Conservation (phyloP, 2,329 filamentous ascomycete genomes). For the Leptographium lundbergii region DNA sequence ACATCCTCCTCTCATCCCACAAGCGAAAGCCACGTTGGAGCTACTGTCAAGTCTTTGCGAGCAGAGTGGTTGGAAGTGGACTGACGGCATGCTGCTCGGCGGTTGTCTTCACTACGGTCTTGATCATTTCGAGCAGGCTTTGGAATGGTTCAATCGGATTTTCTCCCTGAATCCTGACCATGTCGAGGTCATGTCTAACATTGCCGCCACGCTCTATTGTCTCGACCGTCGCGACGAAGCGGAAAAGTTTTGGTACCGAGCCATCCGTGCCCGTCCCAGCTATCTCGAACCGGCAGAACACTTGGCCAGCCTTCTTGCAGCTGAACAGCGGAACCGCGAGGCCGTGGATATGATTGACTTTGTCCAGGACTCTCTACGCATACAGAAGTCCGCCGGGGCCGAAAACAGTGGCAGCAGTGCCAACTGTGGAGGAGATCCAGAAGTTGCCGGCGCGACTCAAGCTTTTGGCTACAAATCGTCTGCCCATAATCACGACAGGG, state of each 20-base stretch:
- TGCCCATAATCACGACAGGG: not conserved
- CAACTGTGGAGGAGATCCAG: not conserved
- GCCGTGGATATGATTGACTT: slow-evolving; percentile 79
- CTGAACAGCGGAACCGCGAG: slow-evolving; percentile 66
- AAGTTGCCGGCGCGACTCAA: not conserved
- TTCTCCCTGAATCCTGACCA: slow-evolving; percentile 47
- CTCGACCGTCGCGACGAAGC: slow-evolving; percentile 74
- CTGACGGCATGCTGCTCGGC: slow-evolving; percentile 81
- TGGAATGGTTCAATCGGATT: slow-evolving; percentile 61
- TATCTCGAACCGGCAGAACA: slow-evolving; percentile 95
- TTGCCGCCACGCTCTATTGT: slow-evolving; percentile 78
- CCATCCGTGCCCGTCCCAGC: slow-evolving; percentile 70
- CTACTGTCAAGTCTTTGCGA: slow-evolving; percentile 64
- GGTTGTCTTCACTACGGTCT: slow-evolving; percentile 88
- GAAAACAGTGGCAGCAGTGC: not conserved
- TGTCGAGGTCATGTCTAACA: slow-evolving; percentile 86
- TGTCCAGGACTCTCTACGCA: slow-evolving; percentile 61
- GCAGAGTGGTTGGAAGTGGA: slow-evolving; percentile 76
- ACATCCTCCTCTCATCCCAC: slow-evolving; percentile 22
- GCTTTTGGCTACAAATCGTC: not conserved
- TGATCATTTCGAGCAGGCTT: slow-evolving; percentile 66
- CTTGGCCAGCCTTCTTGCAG: slow-evolving; percentile 76
- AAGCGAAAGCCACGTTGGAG: slow-evolving; percentile 55
- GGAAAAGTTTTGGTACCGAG: slow-evolving; percentile 70
- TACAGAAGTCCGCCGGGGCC: slow-evolving; percentile 15